Conservation (phyloP, 2,329 filamentous ascomycete genomes). For the Fusarium subglutinans region DNA sequence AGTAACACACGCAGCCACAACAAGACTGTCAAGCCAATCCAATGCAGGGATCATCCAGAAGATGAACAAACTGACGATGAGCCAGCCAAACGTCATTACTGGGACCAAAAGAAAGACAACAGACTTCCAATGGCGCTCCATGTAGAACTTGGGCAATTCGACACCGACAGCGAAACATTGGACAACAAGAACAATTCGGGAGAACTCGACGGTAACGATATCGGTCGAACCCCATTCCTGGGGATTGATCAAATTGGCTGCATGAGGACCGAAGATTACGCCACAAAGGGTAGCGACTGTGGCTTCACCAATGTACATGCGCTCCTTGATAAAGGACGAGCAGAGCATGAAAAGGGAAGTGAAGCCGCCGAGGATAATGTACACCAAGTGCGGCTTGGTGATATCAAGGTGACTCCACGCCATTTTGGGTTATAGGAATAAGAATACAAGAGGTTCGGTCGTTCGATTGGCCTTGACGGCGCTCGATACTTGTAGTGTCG, state of each 20-base stretch:
- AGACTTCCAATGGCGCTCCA: slow-evolving; percentile 97
- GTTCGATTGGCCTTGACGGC: slow-evolving; percentile 7
- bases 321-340: slow-evolving; percentile 97
- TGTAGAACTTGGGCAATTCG: slow-evolving; percentile 91
- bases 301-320: slow-evolving; percentile 97
- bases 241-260: slow-evolving; percentile 82
- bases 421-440: slow-evolving; percentile 57
- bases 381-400: slow-evolving; percentile 96
- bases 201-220: slow-evolving; percentile 88
- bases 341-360: slow-evolving; percentile 98
- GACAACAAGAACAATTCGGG: slow-evolving; percentile 87
- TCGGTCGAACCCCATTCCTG: slow-evolving; percentile 82
- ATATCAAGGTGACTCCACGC: slow-evolving; percentile 84
- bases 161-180: slow-evolving; percentile 94
- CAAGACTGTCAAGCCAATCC: slow-evolving; percentile 89
- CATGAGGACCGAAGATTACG: slow-evolving; percentile 88
- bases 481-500: slow-evolving; percentile 13
- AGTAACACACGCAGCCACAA: slow-evolving; percentile 91
- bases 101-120: slow-evolving; percentile 88
- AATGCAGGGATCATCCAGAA: slow-evolving; percentile 87
- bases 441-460: slow-evolving; percentile 9
- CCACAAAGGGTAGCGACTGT: slow-evolving; percentile 91
- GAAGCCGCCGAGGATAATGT: slow-evolving; percentile 97
- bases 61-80: slow-evolving; percentile 90
- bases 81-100: slow-evolving; percentile 97